phyloP scores from a whole-genome alignment of 257 asterid genomes.

The Solanum bulbocastanum region DNA sequence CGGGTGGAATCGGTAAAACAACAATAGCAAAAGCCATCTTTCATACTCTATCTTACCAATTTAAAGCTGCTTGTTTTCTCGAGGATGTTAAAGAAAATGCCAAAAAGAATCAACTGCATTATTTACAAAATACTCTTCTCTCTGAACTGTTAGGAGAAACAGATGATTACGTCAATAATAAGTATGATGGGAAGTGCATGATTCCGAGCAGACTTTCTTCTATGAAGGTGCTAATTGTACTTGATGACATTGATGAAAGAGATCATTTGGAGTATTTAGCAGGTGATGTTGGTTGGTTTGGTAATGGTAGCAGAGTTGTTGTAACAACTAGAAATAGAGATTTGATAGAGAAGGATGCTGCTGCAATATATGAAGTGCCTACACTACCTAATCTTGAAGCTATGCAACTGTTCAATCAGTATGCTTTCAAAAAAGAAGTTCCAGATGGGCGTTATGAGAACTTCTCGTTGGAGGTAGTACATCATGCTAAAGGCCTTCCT shows the following conservation, averaged over 20 bases:
- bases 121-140: not conserved
- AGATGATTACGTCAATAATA: not conserved
- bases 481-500: not conserved
- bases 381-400: not conserved
- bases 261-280: not conserved
- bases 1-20: not conserved
- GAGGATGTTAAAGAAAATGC: not conserved
- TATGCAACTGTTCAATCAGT: not conserved
- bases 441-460: not conserved
- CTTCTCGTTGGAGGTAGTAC: not conserved
- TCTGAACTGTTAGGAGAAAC: not conserved
- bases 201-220: not conserved
- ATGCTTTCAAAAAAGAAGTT: not conserved
- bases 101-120: not conserved
- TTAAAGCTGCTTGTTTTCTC: not conserved
- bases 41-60: no score
- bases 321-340: not conserved
- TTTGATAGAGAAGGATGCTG: not conserved
- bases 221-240: not conserved
- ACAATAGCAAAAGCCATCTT: no score
- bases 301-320: not conserved
- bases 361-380: not conserved
- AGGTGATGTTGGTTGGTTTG: not conserved
- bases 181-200: not conserved
- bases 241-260: not conserved